phyloP scores from a whole-genome alignment of 176 grass and related monocot genomes.

The Elaeis guineensis region DNA sequence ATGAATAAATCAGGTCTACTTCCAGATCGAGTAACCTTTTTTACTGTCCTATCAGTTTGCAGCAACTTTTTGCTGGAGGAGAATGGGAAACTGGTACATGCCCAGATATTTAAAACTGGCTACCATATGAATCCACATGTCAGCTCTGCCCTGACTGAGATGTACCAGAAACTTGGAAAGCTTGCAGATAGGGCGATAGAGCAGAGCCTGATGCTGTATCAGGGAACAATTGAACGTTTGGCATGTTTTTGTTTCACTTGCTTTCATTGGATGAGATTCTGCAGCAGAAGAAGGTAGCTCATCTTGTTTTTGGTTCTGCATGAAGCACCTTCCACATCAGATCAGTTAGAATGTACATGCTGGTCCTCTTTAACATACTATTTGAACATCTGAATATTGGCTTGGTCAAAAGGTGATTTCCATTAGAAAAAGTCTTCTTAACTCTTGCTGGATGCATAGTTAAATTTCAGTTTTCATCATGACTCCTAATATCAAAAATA shows the following conservation, averaged over 20 bases:
- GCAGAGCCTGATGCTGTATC: not conserved
- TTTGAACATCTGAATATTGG: too few relatives aligned
- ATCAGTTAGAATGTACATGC: too few relatives aligned
- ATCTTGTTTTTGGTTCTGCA: too few relatives aligned
- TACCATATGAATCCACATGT: conserved; percentile 5
- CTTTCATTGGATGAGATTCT: not conserved
- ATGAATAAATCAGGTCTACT: conserved; percentile 18
- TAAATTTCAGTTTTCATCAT: too few relatives aligned
- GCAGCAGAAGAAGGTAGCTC: too few relatives aligned
- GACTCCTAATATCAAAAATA: too few relatives aligned
- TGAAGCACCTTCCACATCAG: too few relatives aligned
- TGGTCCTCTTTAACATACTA: too few relatives aligned
- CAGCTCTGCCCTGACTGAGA: not conserved
- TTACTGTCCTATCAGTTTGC: conserved; percentile 13
- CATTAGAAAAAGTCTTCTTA: too few relatives aligned
- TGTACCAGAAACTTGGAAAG: conserved; percentile 19
- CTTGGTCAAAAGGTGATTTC: too few relatives aligned
- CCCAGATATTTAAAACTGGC: conserved; percentile 21
- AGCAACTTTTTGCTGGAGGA: conserved; percentile 4
- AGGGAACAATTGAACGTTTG: conserved; percentile 4
- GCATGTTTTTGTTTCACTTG: conserved; percentile 5
- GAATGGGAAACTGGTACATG: conserved; percentile 20
- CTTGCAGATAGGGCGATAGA: not conserved
- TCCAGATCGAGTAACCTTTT: conserved; percentile 14
- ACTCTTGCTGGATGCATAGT: too few relatives aligned